These are phyloP conservation scores for Forsythia suspensa DNA, from an alignment of 257 asterid genomes.

Conservation along the genomic window DNA sequence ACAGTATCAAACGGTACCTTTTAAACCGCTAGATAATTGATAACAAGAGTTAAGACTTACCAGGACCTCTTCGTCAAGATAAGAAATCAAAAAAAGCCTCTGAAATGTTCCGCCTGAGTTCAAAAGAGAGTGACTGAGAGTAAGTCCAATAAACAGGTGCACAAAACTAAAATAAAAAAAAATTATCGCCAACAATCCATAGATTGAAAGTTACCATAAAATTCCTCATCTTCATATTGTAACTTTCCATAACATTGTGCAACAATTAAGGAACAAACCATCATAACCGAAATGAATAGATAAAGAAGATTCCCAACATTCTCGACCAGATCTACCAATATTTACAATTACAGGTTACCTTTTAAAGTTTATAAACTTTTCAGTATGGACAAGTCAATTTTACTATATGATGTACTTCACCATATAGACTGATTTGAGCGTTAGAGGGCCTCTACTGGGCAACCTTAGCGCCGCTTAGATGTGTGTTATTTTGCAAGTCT, in stretches of 20 bases:
- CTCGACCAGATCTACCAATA: not conserved
- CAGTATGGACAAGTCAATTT: not conserved
- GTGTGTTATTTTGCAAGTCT: not conserved
- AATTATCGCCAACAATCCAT: not conserved
- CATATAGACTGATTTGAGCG: too few relatives aligned
- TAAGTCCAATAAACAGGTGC: not conserved
- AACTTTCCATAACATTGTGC: not conserved
- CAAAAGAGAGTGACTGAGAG: slow-evolving; percentile 2
- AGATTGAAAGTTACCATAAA: not conserved
- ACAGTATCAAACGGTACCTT: not conserved
- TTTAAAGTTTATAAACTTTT: not conserved
- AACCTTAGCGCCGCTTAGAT: not conserved
- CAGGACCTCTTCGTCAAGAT: slow-evolving; percentile 89
- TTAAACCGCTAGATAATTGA: not conserved
- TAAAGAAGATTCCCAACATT: not conserved
- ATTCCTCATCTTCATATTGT: not conserved
- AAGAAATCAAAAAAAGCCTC: slow-evolving; percentile 74
- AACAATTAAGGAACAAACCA: not conserved
- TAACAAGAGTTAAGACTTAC: slow-evolving; percentile 35
- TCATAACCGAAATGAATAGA: not conserved
- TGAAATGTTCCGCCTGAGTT: slow-evolving; percentile 64
- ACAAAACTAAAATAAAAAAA: not conserved
- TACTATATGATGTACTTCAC: not conserved
- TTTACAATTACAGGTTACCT: not conserved
- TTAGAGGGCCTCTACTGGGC: too few relatives aligned